Base-by-base conservation (phyloP, 345 rosid genomes). In the Aquilaria yunnanensis region DNA sequence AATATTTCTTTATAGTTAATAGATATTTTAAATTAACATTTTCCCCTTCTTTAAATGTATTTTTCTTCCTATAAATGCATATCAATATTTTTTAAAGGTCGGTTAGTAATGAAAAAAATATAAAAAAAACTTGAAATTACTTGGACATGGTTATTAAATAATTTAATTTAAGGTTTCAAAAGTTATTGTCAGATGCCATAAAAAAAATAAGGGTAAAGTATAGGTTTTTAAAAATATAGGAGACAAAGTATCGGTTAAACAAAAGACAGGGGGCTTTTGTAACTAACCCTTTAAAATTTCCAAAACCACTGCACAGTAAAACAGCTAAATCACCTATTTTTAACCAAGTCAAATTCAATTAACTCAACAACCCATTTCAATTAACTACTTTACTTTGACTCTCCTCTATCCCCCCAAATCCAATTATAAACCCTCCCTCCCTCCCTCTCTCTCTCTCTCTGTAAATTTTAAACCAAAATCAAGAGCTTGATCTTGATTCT, bases 401-500 rank as follows among this genome's bases (percentile, higher is more conserved):
- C 51, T 63, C 67, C 53, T 78, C 58, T 30, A 49, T 74, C 57
- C 43, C 67, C 68, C 57, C 31, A 66, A 60, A 9, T 5, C 54
- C 31, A 9, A 10, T 49, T 33, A 2, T 37, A 37, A 37, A 37
- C 43, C 7, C 43, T 57, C 54, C 49, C 67, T 49, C 58, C 46
- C 69, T 45, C 52, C 43, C 56, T 14, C 60, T 31, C 50, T 13
- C 53, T 52, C 41, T 10, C 23, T 9, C 30, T 23, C 41, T 63
- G 14, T n/a, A 64, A 67, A 60, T 60, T 73, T 69, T 23, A 30
- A 33, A 59, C 8, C 32, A 66, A 53, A 54, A 53, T 59, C 60
- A 72, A 72, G 60, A 69, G 54, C 57, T 77, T 77, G 65, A 67
- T 33, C 63, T 62, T 69, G 49, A 52, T 50, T 45, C 47, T 65